Base-by-base conservation (phyloP, 2,329 filamentous ascomycete genomes). In the Huntiella decipiens region DNA sequence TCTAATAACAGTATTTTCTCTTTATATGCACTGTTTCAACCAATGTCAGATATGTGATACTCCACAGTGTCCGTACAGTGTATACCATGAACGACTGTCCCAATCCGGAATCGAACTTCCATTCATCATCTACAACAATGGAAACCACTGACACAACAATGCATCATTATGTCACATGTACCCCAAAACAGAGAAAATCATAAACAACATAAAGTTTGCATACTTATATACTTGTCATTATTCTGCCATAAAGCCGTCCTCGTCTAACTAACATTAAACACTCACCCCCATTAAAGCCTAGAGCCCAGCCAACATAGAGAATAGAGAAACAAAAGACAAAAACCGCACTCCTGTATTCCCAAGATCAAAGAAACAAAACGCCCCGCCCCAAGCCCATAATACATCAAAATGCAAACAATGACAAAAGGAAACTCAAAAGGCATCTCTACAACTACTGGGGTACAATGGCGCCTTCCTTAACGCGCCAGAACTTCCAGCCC, bases 401-500 rank as follows among this genome's bases (percentile, higher is more conserved):
- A 31, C 40, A n/a, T 39, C 15, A 38, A 43, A 32, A 33, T 6
- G 42, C 10, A 31, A 44, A 38, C 32, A 43, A 32, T 28, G 22
- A 28, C 22, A 48, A 34, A 39, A 31, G 42, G 35, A 46, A 19
- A n/a, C 12, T 8, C 31, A 15, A 40, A 37, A 42, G 40, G n/a
- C 34, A 40, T 12, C 36, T 31, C 34, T 36, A 34, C 13, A 44
- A 46, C 17, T 38, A 38, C 28, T 45, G 28, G n/a, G 40, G 31
- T 17, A 34, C 40, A 13, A 49, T 49, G 34, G 47, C 37, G n/a
- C 47, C 44, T 15, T 49, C 47, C 45, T 44, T 73, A 31, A 77
- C 71, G 52, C 73, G 74, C 84, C 84, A 91, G 59, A 88, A 91
- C 58, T 87, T 87, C 83, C 83, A 91, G 2, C 82, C 82, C 54